Conservation (phyloP, 2,329 filamentous ascomycete species). For the Claviceps monticola region DNA sequence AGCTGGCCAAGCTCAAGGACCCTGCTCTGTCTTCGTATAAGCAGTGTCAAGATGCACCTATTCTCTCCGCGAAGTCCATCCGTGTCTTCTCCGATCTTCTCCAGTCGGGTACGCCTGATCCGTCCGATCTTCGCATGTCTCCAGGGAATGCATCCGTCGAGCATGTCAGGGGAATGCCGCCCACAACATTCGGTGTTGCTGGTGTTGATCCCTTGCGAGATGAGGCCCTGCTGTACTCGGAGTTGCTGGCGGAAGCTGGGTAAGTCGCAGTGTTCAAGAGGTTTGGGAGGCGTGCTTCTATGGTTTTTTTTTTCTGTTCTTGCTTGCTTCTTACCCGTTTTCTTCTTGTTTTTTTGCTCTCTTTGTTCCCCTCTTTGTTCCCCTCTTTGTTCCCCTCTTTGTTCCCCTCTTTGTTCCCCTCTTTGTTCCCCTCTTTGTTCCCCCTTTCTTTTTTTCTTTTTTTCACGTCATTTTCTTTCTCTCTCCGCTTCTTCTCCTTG, state of each 20-base stretch:
- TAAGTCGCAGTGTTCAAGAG: background rate
- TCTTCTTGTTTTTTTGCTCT: no score
- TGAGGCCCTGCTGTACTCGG: background rate
- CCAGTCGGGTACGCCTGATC: background rate
- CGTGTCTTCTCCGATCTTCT: background rate
- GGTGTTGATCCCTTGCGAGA: background rate
- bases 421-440: no score
- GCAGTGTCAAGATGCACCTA: background rate
- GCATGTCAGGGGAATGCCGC: background rate
- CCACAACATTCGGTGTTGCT: background rate
- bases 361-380: background rate
- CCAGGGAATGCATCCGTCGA: background rate
- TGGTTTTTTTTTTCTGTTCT: no score
- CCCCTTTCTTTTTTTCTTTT: background rate
- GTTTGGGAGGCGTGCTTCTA: no score
- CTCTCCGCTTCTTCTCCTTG: no score
- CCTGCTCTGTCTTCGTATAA: background rate
- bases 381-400: background rate
- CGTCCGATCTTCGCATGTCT: background rate
- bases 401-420: background rate
- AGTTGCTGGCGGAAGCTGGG: background rate
- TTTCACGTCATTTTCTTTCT: background rate
- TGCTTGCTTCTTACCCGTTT: no score
- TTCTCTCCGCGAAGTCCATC: background rate
- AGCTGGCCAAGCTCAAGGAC: background rate